phyloP scores from a whole-genome alignment of 768 basidiomycete genomes.

The Serendipita indica region DNA sequence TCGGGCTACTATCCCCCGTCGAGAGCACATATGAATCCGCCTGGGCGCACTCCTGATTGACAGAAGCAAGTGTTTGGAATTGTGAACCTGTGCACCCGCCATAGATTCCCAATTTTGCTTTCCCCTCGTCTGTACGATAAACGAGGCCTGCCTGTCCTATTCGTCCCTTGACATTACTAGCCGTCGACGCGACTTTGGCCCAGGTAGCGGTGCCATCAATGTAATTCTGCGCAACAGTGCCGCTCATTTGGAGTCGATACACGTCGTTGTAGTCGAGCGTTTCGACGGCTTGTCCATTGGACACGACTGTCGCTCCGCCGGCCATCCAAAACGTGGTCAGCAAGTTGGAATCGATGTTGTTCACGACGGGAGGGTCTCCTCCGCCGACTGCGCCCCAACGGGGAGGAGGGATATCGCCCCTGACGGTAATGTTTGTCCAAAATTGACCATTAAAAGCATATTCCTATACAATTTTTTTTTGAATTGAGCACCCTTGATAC shows the following conservation, averaged over 20 bases:
- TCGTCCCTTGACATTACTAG: slow-evolving; percentile 25
- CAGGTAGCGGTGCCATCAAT: slow-evolving; percentile 40
- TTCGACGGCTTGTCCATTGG: slow-evolving; percentile 9
- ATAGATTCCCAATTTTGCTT: slow-evolving; percentile 33
- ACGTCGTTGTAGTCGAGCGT: slow-evolving; percentile 41
- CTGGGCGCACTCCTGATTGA: slow-evolving; percentile 39
- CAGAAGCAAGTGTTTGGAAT: slow-evolving; percentile 16
- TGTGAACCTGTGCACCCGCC: slow-evolving; percentile 47
- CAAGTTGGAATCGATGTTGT: slow-evolving; percentile 28
- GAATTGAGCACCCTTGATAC: slow-evolving; percentile 4
- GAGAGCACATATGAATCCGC: slow-evolving; percentile 41
- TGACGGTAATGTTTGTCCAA: slow-evolving; percentile 47
- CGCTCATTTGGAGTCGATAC: slow-evolving; percentile 56
- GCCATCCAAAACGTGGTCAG: slow-evolving; percentile 57
- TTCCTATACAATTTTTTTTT: slow-evolving; percentile 33
- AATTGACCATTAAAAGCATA: slow-evolving; percentile 64
- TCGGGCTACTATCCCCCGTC: slow-evolving; percentile 26
- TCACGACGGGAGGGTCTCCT: slow-evolving; percentile 38
- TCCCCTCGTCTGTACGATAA: slow-evolving; percentile 20
- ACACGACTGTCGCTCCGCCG: slow-evolving; percentile 46
- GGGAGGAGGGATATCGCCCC: slow-evolving; percentile 40
- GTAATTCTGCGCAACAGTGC: slow-evolving; percentile 56
- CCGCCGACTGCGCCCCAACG: slow-evolving; percentile 66
- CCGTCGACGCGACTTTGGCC: slow-evolving; percentile 30
- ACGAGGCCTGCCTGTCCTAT: slow-evolving; percentile 46